Conservation (phyloP, 257 asterid genomes). For the Nicotiana otophora region DNA sequence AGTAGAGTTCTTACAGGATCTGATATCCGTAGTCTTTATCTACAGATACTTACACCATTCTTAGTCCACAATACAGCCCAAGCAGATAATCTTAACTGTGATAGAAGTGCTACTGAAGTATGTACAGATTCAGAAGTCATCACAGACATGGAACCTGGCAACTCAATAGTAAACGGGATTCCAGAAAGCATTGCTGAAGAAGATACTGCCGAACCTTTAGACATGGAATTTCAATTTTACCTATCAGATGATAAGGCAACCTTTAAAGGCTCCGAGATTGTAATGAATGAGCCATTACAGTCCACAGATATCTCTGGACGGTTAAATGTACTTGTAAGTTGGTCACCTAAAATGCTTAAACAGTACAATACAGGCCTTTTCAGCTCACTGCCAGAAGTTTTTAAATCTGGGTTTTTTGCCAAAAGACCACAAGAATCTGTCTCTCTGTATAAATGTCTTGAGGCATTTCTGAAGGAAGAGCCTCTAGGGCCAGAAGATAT, state of each 20-base stretch:
- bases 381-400: slow-evolving; percentile 70
- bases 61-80: slow-evolving; percentile 34
- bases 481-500: slow-evolving; percentile 99
- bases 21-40: slow-evolving; percentile 48
- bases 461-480: slow-evolving; percentile 95
- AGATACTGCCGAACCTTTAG: slow-evolving; percentile 31
- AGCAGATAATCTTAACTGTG: slow-evolving; percentile 23
- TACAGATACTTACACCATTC: slow-evolving; percentile 54
- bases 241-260: slow-evolving; percentile 60
- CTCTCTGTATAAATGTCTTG: slow-evolving; percentile 86
- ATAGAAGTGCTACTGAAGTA: slow-evolving; percentile 30
- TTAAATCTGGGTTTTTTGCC: slow-evolving; percentile 52
- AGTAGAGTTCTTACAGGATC: slow-evolving; percentile 50
- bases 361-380: slow-evolving; percentile 41
- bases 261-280: slow-evolving; percentile 40
- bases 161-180: slow-evolving; percentile 29
- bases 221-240: slow-evolving; percentile 50
- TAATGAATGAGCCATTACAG: slow-evolving; percentile 46
- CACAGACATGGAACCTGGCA: slow-evolving; percentile 26
- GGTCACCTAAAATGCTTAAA: slow-evolving; percentile 61
- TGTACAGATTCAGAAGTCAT: slow-evolving; percentile 23
- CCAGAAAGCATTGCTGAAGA: slow-evolving; percentile 34
- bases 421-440: slow-evolving; percentile 74
- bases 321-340: slow-evolving; percentile 58
- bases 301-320: slow-evolving; percentile 36